Percentiles rank a stretch among this genome's conserved stretches.
Evolutionary conservation across 805 yeast genomes (phyloP).

Genomic region (Myxozyma vanderwaltii): DNA sequence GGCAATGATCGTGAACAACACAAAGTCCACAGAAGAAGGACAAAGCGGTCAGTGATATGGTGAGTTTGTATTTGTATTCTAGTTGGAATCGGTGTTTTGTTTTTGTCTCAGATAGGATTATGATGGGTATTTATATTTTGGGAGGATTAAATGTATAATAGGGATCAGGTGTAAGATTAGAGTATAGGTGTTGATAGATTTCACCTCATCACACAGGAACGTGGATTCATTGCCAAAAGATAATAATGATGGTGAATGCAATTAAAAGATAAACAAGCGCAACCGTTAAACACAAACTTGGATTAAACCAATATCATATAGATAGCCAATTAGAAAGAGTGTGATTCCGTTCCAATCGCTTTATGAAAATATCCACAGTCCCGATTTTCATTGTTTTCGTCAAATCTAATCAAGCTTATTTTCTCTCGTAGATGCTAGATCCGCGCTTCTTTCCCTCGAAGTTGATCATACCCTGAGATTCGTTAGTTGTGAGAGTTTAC

Average conservation of each 20-base stretch:
- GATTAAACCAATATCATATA: not conserved
- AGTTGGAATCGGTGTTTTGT: too few relatives aligned
- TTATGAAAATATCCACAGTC: too few relatives aligned
- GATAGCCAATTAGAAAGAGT: not conserved
- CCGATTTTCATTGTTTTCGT: too few relatives aligned
- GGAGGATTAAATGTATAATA: not conserved
- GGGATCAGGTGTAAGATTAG: not conserved
- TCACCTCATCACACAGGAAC: too few relatives aligned
- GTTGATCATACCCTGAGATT: constrained; percentile 27
- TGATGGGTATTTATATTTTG: not conserved
- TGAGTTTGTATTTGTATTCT: not conserved
- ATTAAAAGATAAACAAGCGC: not conserved
- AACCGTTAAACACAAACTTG: not conserved
- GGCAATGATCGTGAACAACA: constrained; percentile 26
- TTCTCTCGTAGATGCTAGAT: constrained; percentile 24
- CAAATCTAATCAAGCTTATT: not conserved
- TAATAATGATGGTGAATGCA: not conserved
- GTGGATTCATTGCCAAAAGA: not conserved
- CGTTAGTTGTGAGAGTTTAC: not conserved
- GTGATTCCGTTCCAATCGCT: too few relatives aligned
- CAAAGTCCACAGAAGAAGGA: constrained; percentile 9
- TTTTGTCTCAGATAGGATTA: not conserved
- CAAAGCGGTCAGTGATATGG: not conserved
- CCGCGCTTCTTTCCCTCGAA: constrained; percentile 33
- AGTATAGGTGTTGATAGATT: too few relatives aligned